Base-by-base conservation (phyloP, 164 flowering plant genomes). In the Malania oleifera region DNA sequence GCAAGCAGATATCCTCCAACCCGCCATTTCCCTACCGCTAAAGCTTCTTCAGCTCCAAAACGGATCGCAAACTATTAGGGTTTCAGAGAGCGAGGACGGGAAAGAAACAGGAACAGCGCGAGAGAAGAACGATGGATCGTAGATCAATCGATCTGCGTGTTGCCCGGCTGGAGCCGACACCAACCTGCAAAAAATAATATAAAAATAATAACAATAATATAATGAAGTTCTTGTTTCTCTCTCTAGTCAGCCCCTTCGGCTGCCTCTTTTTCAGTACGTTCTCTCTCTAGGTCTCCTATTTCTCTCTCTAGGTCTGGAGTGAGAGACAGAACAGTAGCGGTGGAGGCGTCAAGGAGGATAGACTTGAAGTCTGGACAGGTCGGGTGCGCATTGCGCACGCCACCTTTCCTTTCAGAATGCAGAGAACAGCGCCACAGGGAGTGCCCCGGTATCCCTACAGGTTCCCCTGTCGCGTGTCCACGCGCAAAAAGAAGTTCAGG, bases 111-210 rank as follows among this genome's bases (percentile, higher is more conserved):
- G 1, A 7, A 38, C 15, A 40, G 20, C 19, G 20, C 27, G 10
- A 49, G 47, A 25, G 22, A 44, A 19, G 59, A 49, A n/a, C 24
- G 59, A 27, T n/a, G 26, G 29, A 53, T 50, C 29, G 72, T 41
- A 47, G 52, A 41, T 17, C 55, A 37, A 35, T 29, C 25, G 67
- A 58, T 19, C 43, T 41, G 49, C n/a, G 63, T 38, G 56, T 62
- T 77, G 84, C 76, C 70, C 65, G 75, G 74, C 71, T 54, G 75
- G 74, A 77, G 82, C 84, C 84, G 84, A 80, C 84, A 80, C 41
- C 62, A 71, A 67, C 64, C 20, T 43, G n/a, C 50, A 46, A 7
- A 1, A 46, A 19, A 23, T 20, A 46, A 46, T 43, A 43, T 5
- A 17, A 8, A 46, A 46, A 9, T 20, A 7, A 23, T 31, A 31